Percentiles rank a stretch among this genome's conserved stretches.
Evolutionary conservation across 805 yeast genomes (phyloP).

Genomic region (Blastobotrys peoriensis): DNA sequence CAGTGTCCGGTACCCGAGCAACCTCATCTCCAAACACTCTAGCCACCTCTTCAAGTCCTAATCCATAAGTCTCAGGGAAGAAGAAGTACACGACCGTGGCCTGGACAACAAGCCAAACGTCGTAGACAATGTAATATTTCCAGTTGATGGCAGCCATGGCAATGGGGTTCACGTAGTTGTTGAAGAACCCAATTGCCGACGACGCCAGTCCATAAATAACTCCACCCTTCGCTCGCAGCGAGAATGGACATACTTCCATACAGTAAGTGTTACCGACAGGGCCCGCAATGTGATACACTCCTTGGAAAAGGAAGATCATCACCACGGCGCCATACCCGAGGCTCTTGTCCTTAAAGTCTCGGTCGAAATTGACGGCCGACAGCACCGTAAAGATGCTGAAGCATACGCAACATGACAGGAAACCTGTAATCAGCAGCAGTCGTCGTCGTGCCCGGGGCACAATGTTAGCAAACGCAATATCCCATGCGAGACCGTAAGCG

Average conservation of each 20-base stretch:
- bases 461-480: conserved; percentile 3
- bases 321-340: conserved; percentile 44
- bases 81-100: conserved; percentile 30
- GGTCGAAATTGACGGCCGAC: conserved; percentile 42
- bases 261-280: conserved; percentile 16
- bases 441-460: conserved; percentile 11
- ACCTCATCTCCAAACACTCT: conserved; percentile 33
- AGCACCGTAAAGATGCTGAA: conserved; percentile 37
- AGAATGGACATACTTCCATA: conserved; percentile 23
- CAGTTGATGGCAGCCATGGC: conserved; percentile 38
- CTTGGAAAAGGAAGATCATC: conserved; percentile 40
- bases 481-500: conserved; percentile 2
- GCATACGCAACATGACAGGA: conserved; percentile 8
- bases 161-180: conserved; percentile 33
- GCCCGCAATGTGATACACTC: conserved; percentile 13
- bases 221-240: conserved; percentile 39
- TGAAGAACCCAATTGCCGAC: conserved; percentile 22
- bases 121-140: conserved; percentile 39
- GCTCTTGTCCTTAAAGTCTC: conserved; percentile 35
- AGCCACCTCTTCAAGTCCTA: conserved; percentile 40
- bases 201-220: conserved; percentile 25
- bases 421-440: conserved; percentile 14
- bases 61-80: conserved; percentile 40
- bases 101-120: conserved; percentile 25
- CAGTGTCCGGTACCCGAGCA: neutral